Base-by-base conservation (phyloP, 176 grass and related monocot species). In the Pharus latifolius region DNA sequence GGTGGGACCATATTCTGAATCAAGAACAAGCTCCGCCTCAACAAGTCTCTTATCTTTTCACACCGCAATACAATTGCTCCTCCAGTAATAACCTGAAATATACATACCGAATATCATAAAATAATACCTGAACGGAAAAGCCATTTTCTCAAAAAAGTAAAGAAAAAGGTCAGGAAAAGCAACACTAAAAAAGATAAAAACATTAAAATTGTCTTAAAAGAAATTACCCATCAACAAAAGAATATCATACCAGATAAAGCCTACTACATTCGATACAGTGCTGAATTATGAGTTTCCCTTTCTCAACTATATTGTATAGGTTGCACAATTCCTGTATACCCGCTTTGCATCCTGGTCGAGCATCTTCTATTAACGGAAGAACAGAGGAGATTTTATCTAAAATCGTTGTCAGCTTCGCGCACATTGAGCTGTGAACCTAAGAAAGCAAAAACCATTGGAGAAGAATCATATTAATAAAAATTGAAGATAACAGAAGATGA, bases 281-380 rank as follows among this genome's bases (percentile, higher is more conserved):
- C 69, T 79, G 72, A 69, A 69, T 85, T 79, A 99, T 78, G 30
- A 77, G 76, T 57, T 67, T 86, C 20, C 90, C 90, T 88, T 91
- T 99, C 35, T 99, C 95, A 57, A 94, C 59, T 29, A 75, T 42
- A 76, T 86, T 87, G 79, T 91, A 91, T 66, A 99, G 65, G 60
- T 71, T 90, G 70, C 95, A 99, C 46, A 99, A 63, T 63, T 90
- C 90, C 46, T 91, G 87, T 63, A 99, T 99, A 46, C 95, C 95
- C 23, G 76, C 74, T 80, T 53, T 91, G 63, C 57, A 66, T 78
- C 95, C 95, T 46, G 95, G 95, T 41, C 79, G 84, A 48, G 90
- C 84, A 48, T 87, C 86, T 75, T 99, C 95, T 71, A 94, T 99
- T 66, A 75, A 81, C 1, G 95, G 95, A 73, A 99, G 87, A 79